These are phyloP conservation scores for Lactifluus pinguis DNA, from an alignment of 768 basidiomycete species.

Conservation along the genomic window DNA sequence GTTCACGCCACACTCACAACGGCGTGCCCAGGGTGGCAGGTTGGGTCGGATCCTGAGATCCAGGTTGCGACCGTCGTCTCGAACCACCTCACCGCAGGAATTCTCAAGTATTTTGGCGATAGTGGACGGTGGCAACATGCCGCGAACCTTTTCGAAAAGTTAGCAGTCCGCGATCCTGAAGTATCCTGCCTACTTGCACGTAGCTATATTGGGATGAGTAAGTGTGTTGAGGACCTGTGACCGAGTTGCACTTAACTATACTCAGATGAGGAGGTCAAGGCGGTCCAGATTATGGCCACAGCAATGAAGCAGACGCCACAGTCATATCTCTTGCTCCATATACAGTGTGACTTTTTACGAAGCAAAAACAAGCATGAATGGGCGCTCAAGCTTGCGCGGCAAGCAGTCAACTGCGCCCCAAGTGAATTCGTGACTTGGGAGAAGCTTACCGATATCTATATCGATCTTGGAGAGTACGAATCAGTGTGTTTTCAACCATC, in stretches of 20 bases:
- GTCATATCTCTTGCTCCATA: slow-evolving; percentile 89
- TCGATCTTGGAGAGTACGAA: slow-evolving; percentile 82
- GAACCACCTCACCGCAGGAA: slow-evolving; percentile 89
- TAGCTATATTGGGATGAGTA: slow-evolving; percentile 96
- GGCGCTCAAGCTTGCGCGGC: slow-evolving; percentile 85
- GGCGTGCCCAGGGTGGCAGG: slow-evolving; percentile 74
- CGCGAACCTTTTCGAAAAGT: slow-evolving; percentile 90
- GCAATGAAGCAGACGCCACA: slow-evolving; percentile 83
- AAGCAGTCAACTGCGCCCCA: slow-evolving; percentile 97
- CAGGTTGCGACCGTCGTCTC: slow-evolving; percentile 96
- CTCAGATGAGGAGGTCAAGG: slow-evolving; percentile 96
- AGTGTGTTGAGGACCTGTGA: slow-evolving; percentile 26
- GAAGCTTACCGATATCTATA: slow-evolving; percentile 91
- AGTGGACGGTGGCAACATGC: slow-evolving; percentile 79
- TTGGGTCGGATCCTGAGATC: slow-evolving; percentile 97
- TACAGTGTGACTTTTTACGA: slow-evolving; percentile 88
- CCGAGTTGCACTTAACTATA: neutral
- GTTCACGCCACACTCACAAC: neutral
- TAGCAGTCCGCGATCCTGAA: slow-evolving; percentile 80
- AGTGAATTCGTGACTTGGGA: slow-evolving; percentile 99
- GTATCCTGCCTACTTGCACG: slow-evolving; percentile 79
- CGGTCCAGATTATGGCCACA: slow-evolving; percentile 82
- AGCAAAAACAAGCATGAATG: slow-evolving; percentile 78
- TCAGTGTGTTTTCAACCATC: slow-evolving; percentile 31
- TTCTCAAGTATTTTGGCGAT: slow-evolving; percentile 96